These are phyloP conservation scores for Stemphylium vesicarium DNA, from an alignment of 2,329 filamentous ascomycete species.

Conservation along the genomic window DNA sequence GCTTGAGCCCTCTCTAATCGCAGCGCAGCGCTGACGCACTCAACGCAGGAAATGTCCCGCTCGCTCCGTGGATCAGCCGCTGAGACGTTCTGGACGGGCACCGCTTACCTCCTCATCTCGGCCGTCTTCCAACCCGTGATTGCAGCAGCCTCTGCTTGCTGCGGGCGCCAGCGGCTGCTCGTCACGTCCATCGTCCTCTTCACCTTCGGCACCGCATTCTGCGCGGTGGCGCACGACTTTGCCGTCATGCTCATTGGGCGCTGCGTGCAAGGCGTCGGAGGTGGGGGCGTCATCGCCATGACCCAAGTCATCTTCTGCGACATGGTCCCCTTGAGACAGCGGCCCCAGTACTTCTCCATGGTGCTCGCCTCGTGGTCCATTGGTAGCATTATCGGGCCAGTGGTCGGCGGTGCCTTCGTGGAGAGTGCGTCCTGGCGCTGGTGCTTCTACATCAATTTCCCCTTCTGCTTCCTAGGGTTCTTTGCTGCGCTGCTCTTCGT, in stretches of 20 bases:
- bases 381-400: not conserved
- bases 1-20: no score
- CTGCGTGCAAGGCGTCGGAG: not conserved
- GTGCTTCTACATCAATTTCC: not conserved
- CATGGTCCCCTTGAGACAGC: not conserved
- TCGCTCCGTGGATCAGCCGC: not conserved
- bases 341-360: not conserved
- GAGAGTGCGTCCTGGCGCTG: not conserved
- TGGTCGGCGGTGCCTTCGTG: not conserved
- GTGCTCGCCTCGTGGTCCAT: not conserved
- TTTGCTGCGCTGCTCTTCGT: not conserved
- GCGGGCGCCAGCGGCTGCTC: not conserved
- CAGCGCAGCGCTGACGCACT: no score
- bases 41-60: no score
- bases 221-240: not conserved
- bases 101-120: slow-evolving; percentile 70
- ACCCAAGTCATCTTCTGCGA: not conserved
- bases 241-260: not conserved
- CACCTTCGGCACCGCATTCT: not conserved
- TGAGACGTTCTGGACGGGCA: slow-evolving; percentile 70
- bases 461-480: not conserved
- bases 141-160: not conserved
- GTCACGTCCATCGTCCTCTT: not conserved
- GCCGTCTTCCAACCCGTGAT: slow-evolving; percentile 62
- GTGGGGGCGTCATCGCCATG: not conserved